phyloP scores from a whole-genome alignment of 768 basidiomycete species.

The Kwoniella botswanensis region DNA sequence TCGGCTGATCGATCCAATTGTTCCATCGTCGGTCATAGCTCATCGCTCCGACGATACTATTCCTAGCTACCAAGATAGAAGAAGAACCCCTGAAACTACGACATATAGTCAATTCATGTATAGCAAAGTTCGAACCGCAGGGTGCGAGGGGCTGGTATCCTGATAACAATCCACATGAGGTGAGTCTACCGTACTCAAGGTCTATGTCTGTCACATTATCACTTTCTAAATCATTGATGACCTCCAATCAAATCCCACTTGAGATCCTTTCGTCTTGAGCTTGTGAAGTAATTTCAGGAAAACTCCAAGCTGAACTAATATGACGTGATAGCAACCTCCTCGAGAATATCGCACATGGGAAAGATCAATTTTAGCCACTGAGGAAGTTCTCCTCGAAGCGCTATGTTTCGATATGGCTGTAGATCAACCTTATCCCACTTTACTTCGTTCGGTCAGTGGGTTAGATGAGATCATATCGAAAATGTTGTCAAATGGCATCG shows the following conservation, averaged over 20 bases:
- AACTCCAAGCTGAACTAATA: too few species aligned
- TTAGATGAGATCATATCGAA: conserved; percentile 14
- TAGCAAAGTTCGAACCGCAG: conserved; percentile 31
- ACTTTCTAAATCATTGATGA: not conserved
- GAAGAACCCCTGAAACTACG: conserved; percentile 49
- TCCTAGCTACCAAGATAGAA: conserved; percentile 55
- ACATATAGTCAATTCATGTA: conserved; percentile 36
- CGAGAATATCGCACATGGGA: conserved; percentile 38
- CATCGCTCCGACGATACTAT: conserved; percentile 51
- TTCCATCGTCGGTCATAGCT: conserved; percentile 18
- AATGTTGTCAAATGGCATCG: not conserved
- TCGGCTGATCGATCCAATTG: not conserved
- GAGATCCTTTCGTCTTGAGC: too few species aligned
- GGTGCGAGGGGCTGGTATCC: conserved; percentile 21
- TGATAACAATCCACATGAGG: conserved; percentile 9
- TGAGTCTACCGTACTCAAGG: conserved; percentile 4
- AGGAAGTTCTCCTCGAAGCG: conserved; percentile 53
- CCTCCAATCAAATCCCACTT: not conserved
- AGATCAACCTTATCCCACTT: conserved; percentile 34
- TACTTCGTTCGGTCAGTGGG: conserved; percentile 21
- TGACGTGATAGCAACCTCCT: conserved; percentile 16
- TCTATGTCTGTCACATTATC: not conserved
- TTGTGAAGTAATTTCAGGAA: too few species aligned
- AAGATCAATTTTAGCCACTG: conserved; percentile 41
- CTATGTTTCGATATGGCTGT: conserved; percentile 56